Conservation (phyloP, 1,139 yeast species). For the Pichia sp. region DNA sequence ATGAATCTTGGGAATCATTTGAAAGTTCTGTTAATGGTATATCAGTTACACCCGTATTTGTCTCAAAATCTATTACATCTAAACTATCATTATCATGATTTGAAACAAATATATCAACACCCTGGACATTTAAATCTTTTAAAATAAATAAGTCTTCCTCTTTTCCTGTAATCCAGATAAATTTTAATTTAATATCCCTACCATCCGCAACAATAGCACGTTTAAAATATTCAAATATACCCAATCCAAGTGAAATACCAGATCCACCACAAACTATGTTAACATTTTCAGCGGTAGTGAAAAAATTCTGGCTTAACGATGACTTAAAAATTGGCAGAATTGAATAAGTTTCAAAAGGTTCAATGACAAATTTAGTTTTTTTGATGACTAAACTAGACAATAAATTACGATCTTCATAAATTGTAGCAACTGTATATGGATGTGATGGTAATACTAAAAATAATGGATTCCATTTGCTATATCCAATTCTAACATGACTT, state of each 20-base stretch:
- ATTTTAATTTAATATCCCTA: slow-evolving; percentile 25
- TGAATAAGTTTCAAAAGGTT: slow-evolving; percentile 35
- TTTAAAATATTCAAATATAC: slow-evolving; percentile 42
- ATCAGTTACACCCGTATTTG: not conserved
- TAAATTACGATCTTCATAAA: slow-evolving; percentile 40
- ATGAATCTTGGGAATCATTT: slow-evolving; percentile 8
- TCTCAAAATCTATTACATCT: not conserved
- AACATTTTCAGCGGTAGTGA: slow-evolving; percentile 44
- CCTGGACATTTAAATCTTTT: slow-evolving; percentile 29
- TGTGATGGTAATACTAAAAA: slow-evolving; percentile 57
- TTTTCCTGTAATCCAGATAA: slow-evolving; percentile 51
- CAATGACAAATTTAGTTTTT: slow-evolving; percentile 29
- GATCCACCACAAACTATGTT: slow-evolving; percentile 78
- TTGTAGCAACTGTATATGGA: slow-evolving; percentile 79
- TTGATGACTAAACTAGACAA: slow-evolving; percentile 33
- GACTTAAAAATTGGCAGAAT: slow-evolving; percentile 29
- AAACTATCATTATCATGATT: slow-evolving; percentile 11
- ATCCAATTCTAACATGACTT: slow-evolving; percentile 48
- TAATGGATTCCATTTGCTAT: slow-evolving; percentile 30
- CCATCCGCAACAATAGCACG: slow-evolving; percentile 16
- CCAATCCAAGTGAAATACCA: slow-evolving; percentile 73
- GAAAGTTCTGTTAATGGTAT: slow-evolving; percentile 6
- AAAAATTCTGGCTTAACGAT: slow-evolving; percentile 34
- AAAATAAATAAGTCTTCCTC: slow-evolving; percentile 40
- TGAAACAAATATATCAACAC: slow-evolving; percentile 35